phyloP scores from a whole-genome alignment of 179 eudicot species.

The Heliamphora pulchella region DNA sequence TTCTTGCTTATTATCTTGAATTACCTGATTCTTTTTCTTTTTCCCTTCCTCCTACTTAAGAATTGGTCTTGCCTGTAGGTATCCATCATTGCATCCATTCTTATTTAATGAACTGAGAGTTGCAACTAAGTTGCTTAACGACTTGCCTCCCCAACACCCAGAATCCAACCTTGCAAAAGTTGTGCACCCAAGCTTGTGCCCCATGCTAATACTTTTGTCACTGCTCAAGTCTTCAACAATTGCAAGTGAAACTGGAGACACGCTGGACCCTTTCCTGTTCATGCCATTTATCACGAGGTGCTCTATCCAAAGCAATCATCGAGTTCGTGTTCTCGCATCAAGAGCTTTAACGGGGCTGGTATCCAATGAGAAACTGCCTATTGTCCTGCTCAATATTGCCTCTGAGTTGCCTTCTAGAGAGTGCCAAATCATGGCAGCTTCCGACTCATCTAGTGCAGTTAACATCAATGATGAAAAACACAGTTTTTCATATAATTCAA shows the following conservation, averaged over 20 bases:
- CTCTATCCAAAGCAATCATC: constrained; percentile 74
- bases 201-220: constrained; percentile 76
- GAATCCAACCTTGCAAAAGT: constrained; percentile 52
- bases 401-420: constrained; percentile 50
- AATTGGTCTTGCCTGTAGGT: constrained; percentile 38
- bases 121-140: constrained; percentile 63
- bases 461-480: constrained; percentile 13
- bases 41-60: constrained; percentile 9
- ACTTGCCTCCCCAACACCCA: constrained; percentile 31
- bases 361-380: constrained; percentile 82
- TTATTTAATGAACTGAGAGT: constrained; percentile 56
- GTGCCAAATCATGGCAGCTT: constrained; percentile 20
- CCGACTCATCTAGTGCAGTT: constrained; percentile 10
- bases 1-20: constrained; percentile 10
- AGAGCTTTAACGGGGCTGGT: constrained; percentile 78
- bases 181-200: constrained; percentile 96
- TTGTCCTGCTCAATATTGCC: constrained; percentile 54
- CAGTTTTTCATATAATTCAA: constrained; percentile 48
- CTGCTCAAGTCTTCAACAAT: constrained; percentile 93
- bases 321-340: constrained; percentile 86
- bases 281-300: constrained; percentile 85
- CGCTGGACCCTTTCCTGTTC: constrained; percentile 77
- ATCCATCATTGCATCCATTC: constrained; percentile 81
- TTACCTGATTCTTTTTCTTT: neutral
- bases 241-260: constrained; percentile 74